These are phyloP conservation scores for Tausonia pullulans DNA, from an alignment of 1,284 basidiomycete species.

Conservation along the genomic window DNA sequence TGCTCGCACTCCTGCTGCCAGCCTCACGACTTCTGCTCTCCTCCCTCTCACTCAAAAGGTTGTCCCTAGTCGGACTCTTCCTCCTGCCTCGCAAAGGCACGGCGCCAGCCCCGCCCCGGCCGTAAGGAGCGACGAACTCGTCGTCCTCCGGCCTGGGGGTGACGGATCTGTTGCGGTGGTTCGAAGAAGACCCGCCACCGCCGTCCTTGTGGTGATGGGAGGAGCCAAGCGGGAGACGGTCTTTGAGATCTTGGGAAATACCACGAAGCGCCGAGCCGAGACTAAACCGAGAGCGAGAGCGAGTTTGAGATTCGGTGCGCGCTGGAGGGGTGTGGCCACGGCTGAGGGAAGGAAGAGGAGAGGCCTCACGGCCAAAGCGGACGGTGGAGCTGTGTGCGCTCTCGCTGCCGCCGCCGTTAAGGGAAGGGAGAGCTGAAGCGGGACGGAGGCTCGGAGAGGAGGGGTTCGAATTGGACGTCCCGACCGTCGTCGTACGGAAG, in stretches of 20 bases:
- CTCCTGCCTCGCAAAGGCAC: slow-evolving; percentile 15
- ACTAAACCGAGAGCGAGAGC: slow-evolving; percentile 26
- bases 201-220: background rate
- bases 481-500: too few species aligned
- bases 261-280: slow-evolving; percentile 28
- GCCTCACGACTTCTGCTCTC: background rate
- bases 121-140: slow-evolving; percentile 19
- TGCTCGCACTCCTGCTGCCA: slow-evolving; percentile 3
- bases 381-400: too few species aligned
- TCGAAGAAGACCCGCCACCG: background rate
- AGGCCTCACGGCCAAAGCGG: slow-evolving; percentile 4
- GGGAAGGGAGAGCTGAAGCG: slow-evolving; percentile 2
- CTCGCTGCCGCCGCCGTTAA: slow-evolving; percentile 11
- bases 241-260: slow-evolving; percentile 32
- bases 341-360: slow-evolving; percentile 3
- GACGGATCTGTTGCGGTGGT: background rate
- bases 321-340: too few species aligned
- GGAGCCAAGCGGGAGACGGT: slow-evolving; percentile 21
- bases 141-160: background rate
- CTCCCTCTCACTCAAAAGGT: background rate
- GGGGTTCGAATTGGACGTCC: background rate
- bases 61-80: slow-evolving; percentile 2
- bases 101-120: slow-evolving; percentile 26
- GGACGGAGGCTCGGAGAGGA: slow-evolving; percentile 6
- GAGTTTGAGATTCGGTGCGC: slow-evolving; percentile 21